A percentile compares a stretch with the other conserved stretches of the same genome.
Conservation (phyloP, 163 green algal genomes). For the Smithsoniella earleae region DNA sequence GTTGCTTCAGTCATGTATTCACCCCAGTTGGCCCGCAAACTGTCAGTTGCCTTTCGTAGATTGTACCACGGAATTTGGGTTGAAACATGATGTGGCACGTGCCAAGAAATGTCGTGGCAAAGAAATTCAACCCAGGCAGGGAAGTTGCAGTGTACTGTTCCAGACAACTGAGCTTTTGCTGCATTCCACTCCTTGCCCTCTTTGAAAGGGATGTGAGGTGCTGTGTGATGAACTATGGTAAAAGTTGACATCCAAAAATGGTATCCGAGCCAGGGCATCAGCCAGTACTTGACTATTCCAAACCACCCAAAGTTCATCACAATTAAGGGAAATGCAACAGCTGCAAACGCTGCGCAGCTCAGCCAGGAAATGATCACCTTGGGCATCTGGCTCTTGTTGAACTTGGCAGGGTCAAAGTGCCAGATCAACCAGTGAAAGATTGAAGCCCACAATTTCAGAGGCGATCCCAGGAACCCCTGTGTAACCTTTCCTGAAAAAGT, state of each 20-base stretch:
- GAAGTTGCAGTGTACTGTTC: constrained; percentile 73
- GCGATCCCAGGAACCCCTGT: constrained; percentile 74
- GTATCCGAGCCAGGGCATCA: constrained; percentile 96
- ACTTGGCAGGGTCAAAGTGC: constrained; percentile 91
- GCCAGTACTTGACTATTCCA: constrained; percentile 84
- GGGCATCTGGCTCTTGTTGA: constrained; percentile 73
- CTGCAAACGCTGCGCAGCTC: constrained; percentile 66
- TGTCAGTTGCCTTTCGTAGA: constrained; percentile 67
- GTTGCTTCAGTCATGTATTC: constrained; percentile 78
- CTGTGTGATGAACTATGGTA: constrained; percentile 94
- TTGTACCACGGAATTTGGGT: constrained; percentile 96
- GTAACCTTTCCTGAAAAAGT: constrained; percentile 31
- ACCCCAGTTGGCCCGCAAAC: constrained; percentile 76
- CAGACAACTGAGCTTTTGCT: constrained; percentile 73
- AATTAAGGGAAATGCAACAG: constrained; percentile 58
- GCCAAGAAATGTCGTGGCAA: constrained; percentile 92
- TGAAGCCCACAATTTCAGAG: constrained; percentile 85
- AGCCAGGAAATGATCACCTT: constrained; percentile 64
- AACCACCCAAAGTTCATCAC: constrained; percentile 56
- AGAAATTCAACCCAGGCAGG: constrained; percentile 85
- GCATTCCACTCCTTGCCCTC: constrained; percentile 74
- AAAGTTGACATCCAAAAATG: constrained; percentile 99
- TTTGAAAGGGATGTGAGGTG: constrained; percentile 93
- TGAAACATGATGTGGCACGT: constrained; percentile 91
- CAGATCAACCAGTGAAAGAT: constrained; percentile 88